Percentiles rank a stretch among this genome's conserved stretches.
Conservation (phyloP, 164 flowering plant species). For the Kalanchoe fedtschenkoi region DNA sequence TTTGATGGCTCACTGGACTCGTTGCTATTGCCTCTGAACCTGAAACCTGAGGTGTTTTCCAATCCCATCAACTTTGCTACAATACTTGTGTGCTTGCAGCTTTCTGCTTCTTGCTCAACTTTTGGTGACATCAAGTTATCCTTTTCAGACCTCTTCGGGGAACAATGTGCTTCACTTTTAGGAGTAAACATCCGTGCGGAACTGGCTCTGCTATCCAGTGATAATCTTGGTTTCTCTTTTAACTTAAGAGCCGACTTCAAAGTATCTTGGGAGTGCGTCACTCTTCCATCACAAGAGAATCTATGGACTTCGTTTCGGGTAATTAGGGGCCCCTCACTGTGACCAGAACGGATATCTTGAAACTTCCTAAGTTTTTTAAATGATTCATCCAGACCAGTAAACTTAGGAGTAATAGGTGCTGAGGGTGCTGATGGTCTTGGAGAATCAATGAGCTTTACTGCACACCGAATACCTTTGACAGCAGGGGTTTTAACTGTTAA, state of each 20-base stretch:
- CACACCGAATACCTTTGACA: conserved; percentile 14
- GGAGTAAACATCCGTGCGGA: too few relatives aligned
- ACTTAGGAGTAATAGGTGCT: conserved; percentile 13
- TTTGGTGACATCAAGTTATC: conserved; percentile 4
- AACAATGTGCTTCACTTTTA: too few relatives aligned
- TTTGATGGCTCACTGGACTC: conserved; percentile 4
- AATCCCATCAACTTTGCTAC: conserved; percentile 69
- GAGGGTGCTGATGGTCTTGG: conserved; percentile 31
- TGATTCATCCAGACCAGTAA: conserved; percentile 21
- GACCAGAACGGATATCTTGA: conserved; percentile 13
- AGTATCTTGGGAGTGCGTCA: conserved; percentile 21
- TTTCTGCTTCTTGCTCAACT: conserved; percentile 26
- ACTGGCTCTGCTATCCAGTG: conserved; percentile 42
- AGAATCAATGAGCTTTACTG: conserved; percentile 38
- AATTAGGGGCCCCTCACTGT: conserved; percentile 10
- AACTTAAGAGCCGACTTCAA: conserved; percentile 22
- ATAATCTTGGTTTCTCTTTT: conserved; percentile 52
- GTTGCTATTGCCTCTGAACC: neutral
- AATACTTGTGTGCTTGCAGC: conserved; percentile 26
- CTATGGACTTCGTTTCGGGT: conserved; percentile 27
- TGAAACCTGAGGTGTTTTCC: conserved; percentile 42
- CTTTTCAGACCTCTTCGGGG: conserved; percentile 14
- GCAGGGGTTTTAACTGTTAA: conserved; percentile 21
- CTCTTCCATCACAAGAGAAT: conserved; percentile 54
- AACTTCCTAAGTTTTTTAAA: conserved; percentile 15